phyloP scores from a whole-genome alignment of 352 stramenopile species.

The Pythium rhizo-oryzae region DNA sequence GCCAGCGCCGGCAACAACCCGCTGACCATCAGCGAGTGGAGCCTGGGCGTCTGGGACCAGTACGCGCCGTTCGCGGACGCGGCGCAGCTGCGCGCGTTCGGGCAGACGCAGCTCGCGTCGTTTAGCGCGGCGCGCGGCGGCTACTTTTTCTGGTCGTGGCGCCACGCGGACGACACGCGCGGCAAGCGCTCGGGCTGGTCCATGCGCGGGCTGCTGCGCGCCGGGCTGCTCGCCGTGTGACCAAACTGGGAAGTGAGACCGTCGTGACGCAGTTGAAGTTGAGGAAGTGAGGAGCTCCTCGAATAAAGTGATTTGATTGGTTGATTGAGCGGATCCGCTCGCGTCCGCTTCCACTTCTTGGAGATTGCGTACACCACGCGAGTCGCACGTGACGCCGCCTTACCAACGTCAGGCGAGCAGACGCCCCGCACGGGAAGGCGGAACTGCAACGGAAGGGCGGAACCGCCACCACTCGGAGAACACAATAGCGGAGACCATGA shows the following conservation, averaged over 20 bases:
- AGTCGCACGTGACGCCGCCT: neutral
- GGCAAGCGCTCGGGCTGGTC: conserved; percentile 35
- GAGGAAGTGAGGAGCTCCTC: conserved; percentile 13
- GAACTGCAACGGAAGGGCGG: neutral
- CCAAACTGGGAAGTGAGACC: neutral
- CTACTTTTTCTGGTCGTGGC: conserved; percentile 37
- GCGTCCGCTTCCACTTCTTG: neutral
- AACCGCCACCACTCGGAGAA: no score
- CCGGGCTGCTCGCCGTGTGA: conserved; percentile 16
- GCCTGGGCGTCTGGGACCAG: conserved; percentile 25
- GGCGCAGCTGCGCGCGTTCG: conserved; percentile 13
- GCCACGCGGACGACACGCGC: conserved; percentile 31
- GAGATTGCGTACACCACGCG: neutral
- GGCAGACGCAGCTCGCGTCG: conserved; percentile 22
- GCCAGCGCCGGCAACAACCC: conserved; percentile 23
- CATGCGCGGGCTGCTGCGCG: conserved; percentile 27
- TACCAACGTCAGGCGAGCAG: neutral
- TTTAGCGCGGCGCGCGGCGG: conserved; percentile 24
- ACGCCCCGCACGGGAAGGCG: neutral
- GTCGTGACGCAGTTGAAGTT: neutral
- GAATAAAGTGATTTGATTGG: conserved; percentile 21
- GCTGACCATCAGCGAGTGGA: conserved; percentile 41
- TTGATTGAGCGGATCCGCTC: conserved; percentile 15
- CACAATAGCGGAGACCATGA: neutral
- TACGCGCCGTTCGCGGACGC: conserved; percentile 24